phyloP scores from a whole-genome alignment of 2,329 filamentous ascomycete species.

The Raffaelea deltoideospora region DNA sequence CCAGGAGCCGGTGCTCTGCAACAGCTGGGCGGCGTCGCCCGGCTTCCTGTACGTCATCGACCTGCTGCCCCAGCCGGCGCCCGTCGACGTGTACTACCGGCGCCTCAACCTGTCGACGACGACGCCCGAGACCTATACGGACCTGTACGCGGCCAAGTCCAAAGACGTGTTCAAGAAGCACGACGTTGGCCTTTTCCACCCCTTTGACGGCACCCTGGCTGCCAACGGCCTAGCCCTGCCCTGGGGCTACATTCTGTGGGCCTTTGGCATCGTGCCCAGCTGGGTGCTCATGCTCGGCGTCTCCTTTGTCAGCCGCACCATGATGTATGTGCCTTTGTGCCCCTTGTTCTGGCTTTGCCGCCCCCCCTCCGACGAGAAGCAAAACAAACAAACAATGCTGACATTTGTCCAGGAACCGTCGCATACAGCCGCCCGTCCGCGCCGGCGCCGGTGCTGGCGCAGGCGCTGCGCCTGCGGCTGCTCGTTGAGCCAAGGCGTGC shows the following conservation, averaged over 20 bases:
- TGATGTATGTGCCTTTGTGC: slow-evolving; percentile 47
- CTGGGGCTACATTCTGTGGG: slow-evolving; percentile 53
- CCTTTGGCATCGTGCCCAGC: slow-evolving; percentile 50
- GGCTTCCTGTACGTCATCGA: slow-evolving; percentile 54
- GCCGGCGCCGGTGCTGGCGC: slow-evolving; percentile 13
- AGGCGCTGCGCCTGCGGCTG: neutral
- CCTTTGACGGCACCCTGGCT: slow-evolving; percentile 53
- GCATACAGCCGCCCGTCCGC: slow-evolving; percentile 10
- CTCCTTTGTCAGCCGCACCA: slow-evolving; percentile 54
- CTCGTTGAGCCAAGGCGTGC: neutral
- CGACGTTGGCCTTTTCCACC: slow-evolving; percentile 61
- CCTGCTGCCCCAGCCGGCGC: slow-evolving; percentile 47
- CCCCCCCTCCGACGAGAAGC: neutral
- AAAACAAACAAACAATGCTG: slow-evolving; percentile 10
- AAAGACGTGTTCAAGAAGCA: slow-evolving; percentile 24
- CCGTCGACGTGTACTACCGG: slow-evolving; percentile 49
- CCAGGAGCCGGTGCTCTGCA: slow-evolving; percentile 58
- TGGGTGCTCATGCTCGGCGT: slow-evolving; percentile 68
- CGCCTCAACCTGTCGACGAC: slow-evolving; percentile 55
- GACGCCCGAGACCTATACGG: slow-evolving; percentile 46
- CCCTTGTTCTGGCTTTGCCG: no score
- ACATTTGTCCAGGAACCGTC: slow-evolving; percentile 21
- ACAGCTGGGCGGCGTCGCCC: slow-evolving; percentile 51
- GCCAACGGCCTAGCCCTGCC: slow-evolving; percentile 47
- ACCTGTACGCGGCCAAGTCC: slow-evolving; percentile 36